Evolutionary conservation across 179 eudicot genomes (phyloP).

Genomic region (Corrigiola litoralis): DNA sequence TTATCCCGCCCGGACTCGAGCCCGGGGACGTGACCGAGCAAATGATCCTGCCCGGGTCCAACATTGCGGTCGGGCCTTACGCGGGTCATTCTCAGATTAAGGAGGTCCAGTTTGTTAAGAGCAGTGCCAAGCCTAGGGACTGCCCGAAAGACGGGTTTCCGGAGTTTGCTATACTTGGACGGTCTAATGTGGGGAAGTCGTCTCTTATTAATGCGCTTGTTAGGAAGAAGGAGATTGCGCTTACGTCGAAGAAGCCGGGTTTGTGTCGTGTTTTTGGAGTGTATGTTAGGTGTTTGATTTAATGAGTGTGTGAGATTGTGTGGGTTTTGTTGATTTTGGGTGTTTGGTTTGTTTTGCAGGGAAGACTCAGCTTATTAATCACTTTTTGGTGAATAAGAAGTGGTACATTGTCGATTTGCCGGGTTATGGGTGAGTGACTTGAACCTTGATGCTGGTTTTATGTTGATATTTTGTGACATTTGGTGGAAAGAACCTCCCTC

Average conservation of each 20-base stretch:
- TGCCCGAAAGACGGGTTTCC: slow-evolving; percentile 75
- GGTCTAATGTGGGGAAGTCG: slow-evolving; percentile 95
- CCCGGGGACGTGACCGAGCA: slow-evolving; percentile 58
- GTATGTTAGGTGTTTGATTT: slow-evolving; percentile 25
- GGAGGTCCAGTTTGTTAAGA: slow-evolving; percentile 72
- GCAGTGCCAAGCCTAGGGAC: slow-evolving; percentile 63
- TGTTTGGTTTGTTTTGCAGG: slow-evolving; percentile 45
- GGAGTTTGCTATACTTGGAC: slow-evolving; percentile 85
- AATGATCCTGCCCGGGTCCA: slow-evolving; percentile 73
- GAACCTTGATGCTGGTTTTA: neutral
- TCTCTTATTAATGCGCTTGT: slow-evolving; percentile 74
- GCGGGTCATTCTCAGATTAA: slow-evolving; percentile 83
- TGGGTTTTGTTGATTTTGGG: neutral
- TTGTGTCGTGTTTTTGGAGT: neutral
- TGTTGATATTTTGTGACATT: neutral
- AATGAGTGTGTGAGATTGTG: slow-evolving; percentile 7
- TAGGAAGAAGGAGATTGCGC: slow-evolving; percentile 77
- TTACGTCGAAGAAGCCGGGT: slow-evolving; percentile 82
- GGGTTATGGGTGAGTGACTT: slow-evolving; percentile 77
- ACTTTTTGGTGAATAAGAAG: slow-evolving; percentile 77
- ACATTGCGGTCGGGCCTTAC: slow-evolving; percentile 81
- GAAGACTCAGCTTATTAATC: slow-evolving; percentile 93
- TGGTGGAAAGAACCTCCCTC: neutral
- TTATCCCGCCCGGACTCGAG: slow-evolving; percentile 77
- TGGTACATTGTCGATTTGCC: slow-evolving; percentile 99